Evolutionary conservation across 2,329 filamentous ascomycete species (phyloP).

Genomic region (Colletotrichum costaricense): DNA sequence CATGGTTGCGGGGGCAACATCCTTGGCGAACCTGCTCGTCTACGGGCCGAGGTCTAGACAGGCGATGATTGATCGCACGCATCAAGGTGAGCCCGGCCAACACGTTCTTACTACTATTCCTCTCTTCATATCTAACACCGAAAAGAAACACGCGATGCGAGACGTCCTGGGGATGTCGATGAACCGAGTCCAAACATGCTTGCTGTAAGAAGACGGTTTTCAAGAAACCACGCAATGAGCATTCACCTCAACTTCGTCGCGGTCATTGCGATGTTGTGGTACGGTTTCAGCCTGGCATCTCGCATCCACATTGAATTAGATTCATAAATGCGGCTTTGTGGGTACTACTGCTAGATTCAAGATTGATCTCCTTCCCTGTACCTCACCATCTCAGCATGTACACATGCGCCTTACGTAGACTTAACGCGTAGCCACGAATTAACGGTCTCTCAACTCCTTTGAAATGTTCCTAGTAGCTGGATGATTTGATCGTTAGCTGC

Average conservation of each 20-base stretch:
- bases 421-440: background rate
- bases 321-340: background rate
- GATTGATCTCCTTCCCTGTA: background rate
- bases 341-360: background rate
- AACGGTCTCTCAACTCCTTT: background rate
- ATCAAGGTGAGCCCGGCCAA: constrained; percentile 41
- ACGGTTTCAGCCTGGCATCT: constrained; percentile 43
- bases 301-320: constrained; percentile 32
- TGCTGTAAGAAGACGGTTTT: constrained; percentile 46
- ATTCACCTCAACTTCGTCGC: constrained; percentile 54
- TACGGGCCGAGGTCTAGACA: constrained; percentile 50
- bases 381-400: background rate
- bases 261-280: constrained; percentile 45
- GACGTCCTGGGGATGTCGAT: constrained; percentile 6
- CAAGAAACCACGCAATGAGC: constrained; percentile 52
- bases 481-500: no score
- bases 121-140: background rate
- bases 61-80: constrained; percentile 45
- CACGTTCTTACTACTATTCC: background rate
- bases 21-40: constrained; percentile 47
- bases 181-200: constrained; percentile 41
- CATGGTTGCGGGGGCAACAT: constrained; percentile 43
- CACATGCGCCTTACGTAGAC: background rate
- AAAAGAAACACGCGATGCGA: constrained; percentile 38
- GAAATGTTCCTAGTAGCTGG: no score